Percentiles rank a stretch among this genome's conserved stretches.
phyloP scores from a whole-genome alignment of 2,329 filamentous ascomycete species.

The Aspergillus fumigatiaffinis region DNA sequence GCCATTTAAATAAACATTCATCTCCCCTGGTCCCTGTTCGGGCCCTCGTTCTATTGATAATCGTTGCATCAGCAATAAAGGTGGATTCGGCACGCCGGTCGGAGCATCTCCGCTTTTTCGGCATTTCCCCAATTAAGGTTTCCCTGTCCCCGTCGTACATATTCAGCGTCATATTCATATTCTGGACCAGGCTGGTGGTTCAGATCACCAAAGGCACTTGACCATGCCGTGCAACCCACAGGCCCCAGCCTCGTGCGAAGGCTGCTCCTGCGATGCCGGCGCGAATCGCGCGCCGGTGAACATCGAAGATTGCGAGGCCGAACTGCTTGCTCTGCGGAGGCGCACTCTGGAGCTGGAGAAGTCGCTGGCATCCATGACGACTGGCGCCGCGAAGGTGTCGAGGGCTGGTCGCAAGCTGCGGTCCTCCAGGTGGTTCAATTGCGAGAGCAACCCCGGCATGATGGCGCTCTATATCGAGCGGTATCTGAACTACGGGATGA shows the following conservation, averaged over 20 bases:
- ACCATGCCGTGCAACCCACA: conserved; percentile 17
- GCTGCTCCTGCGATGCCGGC: conserved; percentile 29
- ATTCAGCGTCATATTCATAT: not conserved
- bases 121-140: not conserved
- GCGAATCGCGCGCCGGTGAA: conserved; percentile 20
- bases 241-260: conserved; percentile 29
- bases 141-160: not conserved
- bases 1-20: conserved; percentile 7
- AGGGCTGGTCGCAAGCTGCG: conserved; percentile 29
- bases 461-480: conserved; percentile 49
- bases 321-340: conserved; percentile 36
- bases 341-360: conserved; percentile 37
- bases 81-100: not conserved
- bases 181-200: not conserved
- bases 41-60: not conserved
- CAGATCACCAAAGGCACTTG: not conserved
- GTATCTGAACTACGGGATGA: conserved; percentile 50
- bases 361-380: conserved; percentile 26
- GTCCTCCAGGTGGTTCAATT: conserved; percentile 45
- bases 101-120: not conserved
- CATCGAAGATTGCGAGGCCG: conserved; percentile 41
- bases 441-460: conserved; percentile 41
- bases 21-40: not conserved
- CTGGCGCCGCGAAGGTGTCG: conserved; percentile 7
- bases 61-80: not conserved